A percentile compares a stretch with the other conserved stretches of the same genome.
Evolutionary conservation across 768 basidiomycete species (phyloP).

Genomic region (Coprinellus micaceus): DNA sequence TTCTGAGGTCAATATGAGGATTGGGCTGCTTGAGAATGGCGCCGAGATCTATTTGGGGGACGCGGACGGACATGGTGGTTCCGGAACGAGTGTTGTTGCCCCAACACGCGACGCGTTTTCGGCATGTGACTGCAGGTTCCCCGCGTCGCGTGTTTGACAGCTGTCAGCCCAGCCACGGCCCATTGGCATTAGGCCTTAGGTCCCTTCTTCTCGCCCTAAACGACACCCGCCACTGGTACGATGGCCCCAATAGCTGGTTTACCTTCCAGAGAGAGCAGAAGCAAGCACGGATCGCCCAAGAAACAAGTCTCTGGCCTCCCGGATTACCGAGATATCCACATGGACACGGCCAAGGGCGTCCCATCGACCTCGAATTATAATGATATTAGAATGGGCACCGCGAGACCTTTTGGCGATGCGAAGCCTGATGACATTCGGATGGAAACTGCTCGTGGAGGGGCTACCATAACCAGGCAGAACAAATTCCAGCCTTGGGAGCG

Average conservation of each 20-base stretch:
- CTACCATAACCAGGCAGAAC: slow-evolving; percentile 52
- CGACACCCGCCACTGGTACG: neutral
- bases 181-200: slow-evolving; percentile 4
- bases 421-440: slow-evolving; percentile 56
- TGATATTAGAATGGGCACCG: slow-evolving; percentile 60
- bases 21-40: slow-evolving; percentile 49
- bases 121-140: slow-evolving; percentile 8
- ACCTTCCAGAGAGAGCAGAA: slow-evolving; percentile 3
- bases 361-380: slow-evolving; percentile 36
- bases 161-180: neutral
- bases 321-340: slow-evolving; percentile 58
- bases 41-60: slow-evolving; percentile 60
- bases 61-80: slow-evolving; percentile 24
- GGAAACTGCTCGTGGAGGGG: slow-evolving; percentile 57
- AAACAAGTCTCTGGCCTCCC: slow-evolving; percentile 29
- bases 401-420: slow-evolving; percentile 40
- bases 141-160: slow-evolving; percentile 4
- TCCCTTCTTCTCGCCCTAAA: neutral
- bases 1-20: slow-evolving; percentile 62
- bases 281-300: slow-evolving; percentile 16
- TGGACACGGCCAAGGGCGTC: slow-evolving; percentile 73
- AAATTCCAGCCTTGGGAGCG: slow-evolving; percentile 79
- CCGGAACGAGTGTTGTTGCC: neutral
- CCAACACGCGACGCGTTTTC: neutral
- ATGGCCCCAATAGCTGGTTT: slow-evolving; percentile 8